phyloP scores from a whole-genome alignment of 257 asterid species.

The Scutellaria minor region DNA sequence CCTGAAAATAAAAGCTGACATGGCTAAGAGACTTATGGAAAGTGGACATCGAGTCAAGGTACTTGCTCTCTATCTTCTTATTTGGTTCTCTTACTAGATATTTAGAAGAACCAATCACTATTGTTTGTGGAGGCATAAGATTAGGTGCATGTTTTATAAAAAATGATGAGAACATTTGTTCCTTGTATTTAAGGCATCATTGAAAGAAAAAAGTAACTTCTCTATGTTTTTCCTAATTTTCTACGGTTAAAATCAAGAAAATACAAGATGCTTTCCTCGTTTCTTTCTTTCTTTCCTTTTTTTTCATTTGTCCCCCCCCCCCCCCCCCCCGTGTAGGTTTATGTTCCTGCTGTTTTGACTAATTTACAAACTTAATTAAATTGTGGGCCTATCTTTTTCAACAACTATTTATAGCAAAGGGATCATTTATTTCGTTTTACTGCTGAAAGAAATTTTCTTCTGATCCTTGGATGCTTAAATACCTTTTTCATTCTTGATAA shows the following conservation, averaged over 20 bases:
- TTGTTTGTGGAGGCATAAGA: slow-evolving; percentile 16
- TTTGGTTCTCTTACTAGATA: neutral
- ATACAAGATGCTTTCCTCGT: too few species aligned
- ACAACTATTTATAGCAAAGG: neutral
- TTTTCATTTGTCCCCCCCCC: too few species aligned
- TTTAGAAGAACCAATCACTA: slow-evolving; percentile 11
- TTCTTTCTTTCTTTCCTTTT: too few species aligned
- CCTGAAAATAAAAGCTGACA: slow-evolving; percentile 80
- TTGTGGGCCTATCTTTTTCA: neutral
- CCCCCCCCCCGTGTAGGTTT: too few species aligned
- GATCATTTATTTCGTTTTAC: neutral
- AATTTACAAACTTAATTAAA: neutral
- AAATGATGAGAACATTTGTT: neutral
- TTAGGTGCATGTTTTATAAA: slow-evolving; percentile 2
- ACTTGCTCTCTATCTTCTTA: slow-evolving; percentile 31
- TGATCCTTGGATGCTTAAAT: neutral
- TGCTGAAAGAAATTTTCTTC: neutral
- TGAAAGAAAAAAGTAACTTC: slow-evolving; percentile 3
- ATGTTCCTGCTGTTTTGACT: neutral
- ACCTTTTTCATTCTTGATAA: neutral
- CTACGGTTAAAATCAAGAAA: neutral
- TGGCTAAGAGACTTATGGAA: slow-evolving; percentile 76
- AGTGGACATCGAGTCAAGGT: slow-evolving; percentile 89
- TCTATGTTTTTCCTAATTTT: neutral
- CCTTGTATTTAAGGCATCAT: neutral